Percentiles rank a stretch among this genome's conserved stretches.
Conservation (phyloP, 2,329 filamentous ascomycete species). For the Neonectria sp. region DNA sequence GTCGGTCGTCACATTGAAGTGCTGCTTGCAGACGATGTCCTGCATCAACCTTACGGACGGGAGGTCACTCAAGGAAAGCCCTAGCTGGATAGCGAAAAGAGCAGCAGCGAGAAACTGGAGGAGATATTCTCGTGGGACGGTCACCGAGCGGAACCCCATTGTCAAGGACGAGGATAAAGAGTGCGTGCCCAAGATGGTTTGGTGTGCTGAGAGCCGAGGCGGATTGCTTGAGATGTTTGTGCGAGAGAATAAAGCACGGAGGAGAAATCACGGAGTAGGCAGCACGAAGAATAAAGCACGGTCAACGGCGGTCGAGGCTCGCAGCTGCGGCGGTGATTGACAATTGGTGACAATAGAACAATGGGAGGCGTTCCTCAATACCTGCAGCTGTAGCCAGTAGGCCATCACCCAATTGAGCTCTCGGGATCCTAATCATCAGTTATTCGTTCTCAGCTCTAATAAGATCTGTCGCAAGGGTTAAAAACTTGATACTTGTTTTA, state of each 20-base stretch:
- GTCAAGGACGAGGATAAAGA: neutral
- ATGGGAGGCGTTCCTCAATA: neutral
- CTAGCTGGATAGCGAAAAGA: constrained; percentile 46
- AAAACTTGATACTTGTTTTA: neutral
- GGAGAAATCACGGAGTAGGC: neutral
- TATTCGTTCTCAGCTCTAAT: neutral
- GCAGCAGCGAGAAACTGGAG: constrained; percentile 41
- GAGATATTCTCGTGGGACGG: constrained; percentile 32
- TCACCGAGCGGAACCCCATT: constrained; percentile 33
- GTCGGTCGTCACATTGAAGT: constrained; percentile 14
- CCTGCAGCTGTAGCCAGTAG: neutral
- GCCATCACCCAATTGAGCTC: neutral
- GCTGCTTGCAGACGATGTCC: constrained; percentile 43
- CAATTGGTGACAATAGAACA: neutral
- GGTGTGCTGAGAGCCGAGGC: neutral
- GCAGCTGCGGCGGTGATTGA: neutral
- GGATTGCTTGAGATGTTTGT: neutral
- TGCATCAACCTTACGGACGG: constrained; percentile 44
- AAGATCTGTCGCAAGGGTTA: neutral
- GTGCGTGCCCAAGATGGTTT: neutral
- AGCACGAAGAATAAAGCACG: neutral
- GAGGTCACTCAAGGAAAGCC: constrained; percentile 42
- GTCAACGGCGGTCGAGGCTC: neutral
- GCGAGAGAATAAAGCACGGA: neutral
- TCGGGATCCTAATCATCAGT: neutral